These are phyloP conservation scores for Amylocarpus encephaloides DNA, from an alignment of 2,329 filamentous ascomycete species.

Conservation along the genomic window DNA sequence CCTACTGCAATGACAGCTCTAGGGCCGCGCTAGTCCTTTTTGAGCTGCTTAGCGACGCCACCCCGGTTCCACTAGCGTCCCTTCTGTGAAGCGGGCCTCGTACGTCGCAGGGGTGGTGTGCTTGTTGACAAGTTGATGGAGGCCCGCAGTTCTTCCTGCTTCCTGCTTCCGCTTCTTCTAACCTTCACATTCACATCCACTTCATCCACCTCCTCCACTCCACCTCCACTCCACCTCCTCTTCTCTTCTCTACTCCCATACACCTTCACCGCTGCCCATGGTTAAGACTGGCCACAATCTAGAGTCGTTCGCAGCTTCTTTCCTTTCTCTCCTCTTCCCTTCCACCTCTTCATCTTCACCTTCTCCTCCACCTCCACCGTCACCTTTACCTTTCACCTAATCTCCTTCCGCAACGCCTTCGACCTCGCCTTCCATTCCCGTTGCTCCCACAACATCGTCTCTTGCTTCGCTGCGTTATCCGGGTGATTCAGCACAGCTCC, in stretches of 20 bases:
- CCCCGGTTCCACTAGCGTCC: not conserved
- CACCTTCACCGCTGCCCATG: conserved; percentile 14
- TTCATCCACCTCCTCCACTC: conserved; percentile 1
- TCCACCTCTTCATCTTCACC: conserved; percentile 23
- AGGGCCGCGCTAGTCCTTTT: not conserved
- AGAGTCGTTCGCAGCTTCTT: conserved; percentile 29
- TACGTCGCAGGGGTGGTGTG: not conserved
- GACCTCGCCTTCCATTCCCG: conserved; percentile 8
- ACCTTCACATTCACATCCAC: conserved; percentile 12
- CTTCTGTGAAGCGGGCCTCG: not conserved
- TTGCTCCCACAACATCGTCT: conserved; percentile 10
- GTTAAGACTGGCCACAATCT: conserved; percentile 26
- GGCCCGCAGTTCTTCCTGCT: not conserved
- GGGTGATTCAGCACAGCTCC: conserved; percentile 12
- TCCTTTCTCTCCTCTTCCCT: conserved; percentile 31
- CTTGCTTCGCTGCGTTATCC: conserved; percentile 20
- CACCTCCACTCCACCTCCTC: too few species aligned
- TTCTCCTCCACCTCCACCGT: conserved; percentile 14
- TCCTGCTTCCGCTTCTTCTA: conserved; percentile 7
- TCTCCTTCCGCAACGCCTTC: conserved; percentile 9
- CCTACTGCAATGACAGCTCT: not conserved
- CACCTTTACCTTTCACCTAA: conserved; percentile 13
- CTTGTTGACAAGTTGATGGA: too few species aligned
- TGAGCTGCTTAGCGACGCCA: not conserved
- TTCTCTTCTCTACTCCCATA: too few species aligned